These are phyloP conservation scores for Pyropia yezoensis DNA, from an alignment of 23 red algal species.

Conservation along the genomic window DNA sequence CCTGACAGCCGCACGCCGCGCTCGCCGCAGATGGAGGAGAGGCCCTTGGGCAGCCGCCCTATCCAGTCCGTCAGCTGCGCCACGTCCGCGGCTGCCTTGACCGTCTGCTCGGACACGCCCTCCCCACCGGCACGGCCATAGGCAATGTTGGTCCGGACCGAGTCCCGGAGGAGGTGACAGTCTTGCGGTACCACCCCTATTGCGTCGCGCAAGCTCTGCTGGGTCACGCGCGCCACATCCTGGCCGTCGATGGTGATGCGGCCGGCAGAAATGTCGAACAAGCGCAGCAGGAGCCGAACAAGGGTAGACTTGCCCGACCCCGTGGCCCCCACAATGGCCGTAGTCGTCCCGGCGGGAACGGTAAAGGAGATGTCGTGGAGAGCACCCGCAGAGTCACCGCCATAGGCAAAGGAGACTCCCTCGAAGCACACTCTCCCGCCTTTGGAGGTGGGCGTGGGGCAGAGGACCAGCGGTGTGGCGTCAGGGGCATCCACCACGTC, in stretches of 20 bases:
- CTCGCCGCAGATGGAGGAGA: conserved; percentile 84
- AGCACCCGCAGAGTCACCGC: neutral
- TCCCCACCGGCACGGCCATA: conserved; percentile 70
- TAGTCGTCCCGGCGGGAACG: conserved; percentile 58
- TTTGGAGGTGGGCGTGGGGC: neutral
- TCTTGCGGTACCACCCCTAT: conserved; percentile 89
- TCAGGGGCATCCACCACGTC: conserved; percentile 44
- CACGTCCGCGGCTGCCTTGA: conserved; percentile 47
- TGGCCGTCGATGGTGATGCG: conserved; percentile 36
- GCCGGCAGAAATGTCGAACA: conserved; percentile 46
- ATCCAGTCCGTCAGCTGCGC: conserved; percentile 65
- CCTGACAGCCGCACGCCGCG: conserved; percentile 92
- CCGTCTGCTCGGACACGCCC: conserved; percentile 42
- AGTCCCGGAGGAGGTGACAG: conserved; percentile 85
- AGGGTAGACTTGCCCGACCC: conserved; percentile 92
- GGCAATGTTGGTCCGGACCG: conserved; percentile 79
- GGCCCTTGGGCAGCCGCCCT: conserved; percentile 72
- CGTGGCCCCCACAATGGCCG: conserved; percentile 77
- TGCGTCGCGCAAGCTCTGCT: conserved; percentile 51
- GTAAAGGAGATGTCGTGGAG: conserved; percentile 50
- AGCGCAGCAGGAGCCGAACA: conserved; percentile 66
- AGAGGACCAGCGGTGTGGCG: conserved; percentile 30
- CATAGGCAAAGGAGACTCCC: conserved; percentile 78
- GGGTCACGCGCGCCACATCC: conserved; percentile 68
- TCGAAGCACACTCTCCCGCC: conserved; percentile 79